Evolutionary conservation across 148 eudicot species (phyloP), one percentile per base, ranked within the genome.

Genomic region (Chenopodium formosanum): DNA sequence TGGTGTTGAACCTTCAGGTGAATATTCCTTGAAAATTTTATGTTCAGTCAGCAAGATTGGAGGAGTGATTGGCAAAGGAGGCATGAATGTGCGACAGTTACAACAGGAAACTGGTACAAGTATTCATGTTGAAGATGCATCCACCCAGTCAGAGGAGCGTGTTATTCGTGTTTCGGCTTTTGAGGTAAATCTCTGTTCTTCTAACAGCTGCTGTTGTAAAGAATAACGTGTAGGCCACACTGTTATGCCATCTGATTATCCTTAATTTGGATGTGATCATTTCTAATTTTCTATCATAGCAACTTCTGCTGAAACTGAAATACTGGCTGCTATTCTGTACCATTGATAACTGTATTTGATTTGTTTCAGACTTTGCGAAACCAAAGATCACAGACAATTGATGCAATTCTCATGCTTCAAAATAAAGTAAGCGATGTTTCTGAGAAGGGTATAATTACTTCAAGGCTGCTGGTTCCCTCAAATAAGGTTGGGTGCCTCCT

Each of bases 1-100:
- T 82, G 88, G 81, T 67, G 88, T 70, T 60, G 92, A 88, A 80
- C 86, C 87, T 80, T 88, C 92, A 27, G 84, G 85, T 78, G 95
- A 94, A 83, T 92, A 91, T 70, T 88, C 88, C 25, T 79, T 94
- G 87, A 94, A 92, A 82, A 88, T 94, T 73, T 76, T 94, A 76
- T 94, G 97, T 85, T 77, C 84, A 75, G 86, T 87, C 80, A 82
- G 87, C 44, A 94, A 91, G 79, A 92, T 92, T 83, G 97, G 95
- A n/a, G 89, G 91, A 20, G 94, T 94, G 69, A 92, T 94, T 86
- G 97, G 97, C 44, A 92, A 87, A 83, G 94, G 92, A 81, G 97
- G 95, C 74, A 74, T 64, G 71, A 90, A 86, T 70, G 90, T 90
- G 48, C 88, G 83, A 84, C 92, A 90, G 84, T 75, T 94, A 34